Base-by-base conservation (phyloP, 2,329 filamentous ascomycete species). In the Nemania abortiva region DNA sequence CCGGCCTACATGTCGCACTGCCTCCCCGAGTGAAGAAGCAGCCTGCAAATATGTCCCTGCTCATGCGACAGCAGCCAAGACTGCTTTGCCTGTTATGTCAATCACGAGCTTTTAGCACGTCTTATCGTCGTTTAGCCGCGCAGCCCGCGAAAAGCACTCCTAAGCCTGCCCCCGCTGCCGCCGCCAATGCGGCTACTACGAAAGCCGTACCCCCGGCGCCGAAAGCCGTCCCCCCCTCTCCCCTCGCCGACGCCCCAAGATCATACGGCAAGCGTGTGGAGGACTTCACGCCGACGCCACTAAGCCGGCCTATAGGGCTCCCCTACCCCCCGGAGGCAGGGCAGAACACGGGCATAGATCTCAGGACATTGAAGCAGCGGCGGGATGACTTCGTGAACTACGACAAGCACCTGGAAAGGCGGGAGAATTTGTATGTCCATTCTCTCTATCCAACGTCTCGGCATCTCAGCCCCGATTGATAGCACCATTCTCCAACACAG, bases 371-470 rank as follows among this genome's bases (percentile, higher is more conserved):
- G 70, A 84, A 84, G 70, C 86, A 97, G 81, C 88, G 89, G 58
- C 87, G 90, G 49, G 89, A 93, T 72, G 94, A 97, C 78, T 94
- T 97, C 78, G 89, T 93, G 72, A 86, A 96, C 81, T 95, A 93
- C 77, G 91, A 96, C 67, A 95, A 93, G 80, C 95, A 98, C 79
- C 82, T 98, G 7, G 85, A 88, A 72, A 88, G 90, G 73, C 89
- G 95, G 72, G 87, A 92, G 74, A 86, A 93, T 78, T 84, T 98
- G 92, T 94, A 86, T 72, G 85, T 70, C 29, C n/a, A 20, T 4
- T 37, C 34, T 11, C 7, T 37, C 9, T 9, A 34, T 34, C 34
- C 34, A 37, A 5, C 24, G 13, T 9, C 27, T 10, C 24, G 4
- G 57, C n/a, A 53, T 18, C 39, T 29, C 31, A 69, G 47, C 31